Evolutionary conservation across 2,329 filamentous ascomycete species (phyloP), one percentile per base, ranked within the genome.

Genomic region (Cytospora schulzeri): DNA sequence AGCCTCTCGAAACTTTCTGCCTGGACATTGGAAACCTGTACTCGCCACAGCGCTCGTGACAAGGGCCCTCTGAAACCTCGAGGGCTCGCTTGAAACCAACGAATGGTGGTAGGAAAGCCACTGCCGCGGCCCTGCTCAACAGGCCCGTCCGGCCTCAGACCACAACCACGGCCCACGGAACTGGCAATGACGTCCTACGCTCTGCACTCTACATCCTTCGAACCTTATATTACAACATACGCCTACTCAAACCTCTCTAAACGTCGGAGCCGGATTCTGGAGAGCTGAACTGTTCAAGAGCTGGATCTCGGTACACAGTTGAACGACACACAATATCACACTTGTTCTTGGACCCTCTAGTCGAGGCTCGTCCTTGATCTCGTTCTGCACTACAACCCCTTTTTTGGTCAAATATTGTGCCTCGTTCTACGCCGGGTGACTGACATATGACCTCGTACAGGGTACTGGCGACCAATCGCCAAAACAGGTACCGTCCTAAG

Each of bases 401-500:
- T 57, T 31, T 51, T 50, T 28, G 31, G 56, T 52, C 57, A 51
- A 52, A 59, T 50, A 59, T 55, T 52, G 58, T 65, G 55, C 59
- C 62, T 64, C 56, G 41, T 64, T 57, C 59, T 64, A 62, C 56
- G 31, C 62, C 54, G 50, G 45, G 57, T 59, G 61, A 71, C 73
- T 74, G 69, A 74, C 72, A 71, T 68, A 69, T 71, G 68, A 71
- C 69, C 66, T 68, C 66, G 52, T 63, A 62, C 69, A 74, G 71
- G 67, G 69, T 73, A 67, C 67, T 69, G 68, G 70, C 68, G 69
- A 66, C 68, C 68, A 61, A 66, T 69, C 66, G 65, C 67, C 67
- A 69, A 68, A 62, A 70, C 66, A 68, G 59, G 45, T 60, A 65
- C 62, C 53, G 55, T 57, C 31, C 57, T 51, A 58, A 57, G 24